phyloP scores from a whole-genome alignment of 352 stramenopile species.

The Phytophthora vignae region DNA sequence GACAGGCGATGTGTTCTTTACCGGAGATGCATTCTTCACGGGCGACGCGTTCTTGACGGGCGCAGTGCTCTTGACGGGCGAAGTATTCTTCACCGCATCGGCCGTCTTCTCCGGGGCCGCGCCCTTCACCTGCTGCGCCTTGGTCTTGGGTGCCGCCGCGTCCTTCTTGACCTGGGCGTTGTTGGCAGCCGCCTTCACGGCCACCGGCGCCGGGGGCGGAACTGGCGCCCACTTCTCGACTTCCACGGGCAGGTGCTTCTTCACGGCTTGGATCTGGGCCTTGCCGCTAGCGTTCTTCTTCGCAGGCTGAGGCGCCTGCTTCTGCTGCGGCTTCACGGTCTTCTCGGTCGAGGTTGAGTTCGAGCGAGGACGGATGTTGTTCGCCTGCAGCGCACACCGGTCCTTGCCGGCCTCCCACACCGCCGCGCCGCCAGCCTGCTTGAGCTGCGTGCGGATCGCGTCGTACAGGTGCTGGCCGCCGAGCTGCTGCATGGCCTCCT shows the following conservation, averaged over 20 bases:
- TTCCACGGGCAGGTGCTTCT: slow-evolving; percentile 19
- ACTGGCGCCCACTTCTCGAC: neutral
- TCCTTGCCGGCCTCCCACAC: slow-evolving; percentile 13
- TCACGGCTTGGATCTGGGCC: neutral
- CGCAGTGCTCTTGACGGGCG: slow-evolving; percentile 4
- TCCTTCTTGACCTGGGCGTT: slow-evolving; percentile 3
- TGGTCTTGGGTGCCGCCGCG: neutral
- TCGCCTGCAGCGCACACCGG: neutral
- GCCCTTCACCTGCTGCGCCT: neutral
- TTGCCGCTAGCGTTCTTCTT: slow-evolving; percentile 7
- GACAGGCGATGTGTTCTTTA: neutral
- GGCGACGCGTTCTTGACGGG: slow-evolving; percentile 10
- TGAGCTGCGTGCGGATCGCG: slow-evolving; percentile 14
- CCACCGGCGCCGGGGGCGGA: slow-evolving; percentile 9
- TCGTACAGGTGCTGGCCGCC: slow-evolving; percentile 14
- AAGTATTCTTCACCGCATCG: neutral
- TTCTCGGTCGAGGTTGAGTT: neutral
- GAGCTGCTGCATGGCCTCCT: slow-evolving; percentile 14
- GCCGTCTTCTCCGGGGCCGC: neutral
- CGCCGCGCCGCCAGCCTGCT: slow-evolving; percentile 8
- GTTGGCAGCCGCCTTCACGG: slow-evolving; percentile 2
- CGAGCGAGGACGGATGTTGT: neutral
- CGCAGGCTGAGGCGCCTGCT: neutral
- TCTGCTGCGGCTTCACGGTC: neutral
- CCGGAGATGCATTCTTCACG: neutral